These are phyloP conservation scores for Coemansia umbellata DNA, from an alignment of 192 early-diverging fungal species.

Conservation along the genomic window DNA sequence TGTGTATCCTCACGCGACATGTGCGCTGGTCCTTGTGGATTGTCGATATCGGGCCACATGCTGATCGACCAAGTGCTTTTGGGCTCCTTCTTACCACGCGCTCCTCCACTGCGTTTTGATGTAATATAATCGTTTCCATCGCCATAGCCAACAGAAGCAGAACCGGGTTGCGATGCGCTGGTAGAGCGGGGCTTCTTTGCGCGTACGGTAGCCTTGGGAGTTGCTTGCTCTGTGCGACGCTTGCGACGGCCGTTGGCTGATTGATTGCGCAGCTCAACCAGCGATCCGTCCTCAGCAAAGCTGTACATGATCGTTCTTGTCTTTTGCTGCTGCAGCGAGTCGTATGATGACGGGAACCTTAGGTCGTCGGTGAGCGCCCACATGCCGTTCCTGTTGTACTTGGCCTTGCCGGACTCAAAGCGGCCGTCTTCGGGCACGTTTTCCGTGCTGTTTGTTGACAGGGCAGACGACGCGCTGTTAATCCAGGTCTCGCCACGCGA, in stretches of 20 bases:
- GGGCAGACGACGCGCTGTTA: slow-evolving; percentile 56
- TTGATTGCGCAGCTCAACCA: slow-evolving; percentile 44
- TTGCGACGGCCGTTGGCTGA: slow-evolving; percentile 35
- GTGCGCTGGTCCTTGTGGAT: slow-evolving; percentile 52
- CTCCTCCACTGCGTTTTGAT: slow-evolving; percentile 25
- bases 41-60: slow-evolving; percentile 71
- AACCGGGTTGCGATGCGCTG: not conserved
- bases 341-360: slow-evolving; percentile 52
- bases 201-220: slow-evolving; percentile 9
- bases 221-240: slow-evolving; percentile 28
- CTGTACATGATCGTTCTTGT: slow-evolving; percentile 47
- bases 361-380: slow-evolving; percentile 51
- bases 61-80: slow-evolving; percentile 41
- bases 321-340: slow-evolving; percentile 53
- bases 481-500: slow-evolving; percentile 58
- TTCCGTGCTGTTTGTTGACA: slow-evolving; percentile 55
- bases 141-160: not conserved
- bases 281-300: slow-evolving; percentile 49
- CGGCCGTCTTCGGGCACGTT: slow-evolving; percentile 53
- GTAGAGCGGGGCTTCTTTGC: slow-evolving; percentile 32
- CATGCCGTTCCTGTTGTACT: slow-evolving; percentile 55
- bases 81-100: slow-evolving; percentile 35
- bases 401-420: slow-evolving; percentile 56
- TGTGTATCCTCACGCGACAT: slow-evolving; percentile 61
- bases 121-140: not conserved